Base-by-base conservation (phyloP, 2,329 filamentous ascomycete genomes). In the Exophiala sp. region DNA sequence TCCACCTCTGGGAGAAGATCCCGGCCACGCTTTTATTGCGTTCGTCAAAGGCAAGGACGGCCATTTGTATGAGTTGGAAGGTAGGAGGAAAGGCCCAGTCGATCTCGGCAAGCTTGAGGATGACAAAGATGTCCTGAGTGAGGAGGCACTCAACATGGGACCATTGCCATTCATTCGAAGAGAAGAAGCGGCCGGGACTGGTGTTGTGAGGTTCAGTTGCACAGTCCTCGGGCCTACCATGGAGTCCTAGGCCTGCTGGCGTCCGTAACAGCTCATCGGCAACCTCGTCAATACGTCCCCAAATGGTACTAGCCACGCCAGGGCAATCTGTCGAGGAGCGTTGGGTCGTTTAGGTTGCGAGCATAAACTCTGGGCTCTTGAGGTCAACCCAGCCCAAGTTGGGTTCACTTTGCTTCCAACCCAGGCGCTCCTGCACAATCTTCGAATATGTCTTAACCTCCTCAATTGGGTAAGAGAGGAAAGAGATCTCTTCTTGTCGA, bases 321-420 rank as follows among this genome's bases (percentile, higher is more conserved):
- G 40, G 14, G 33, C 49, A 12, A 32, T 12, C 24, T 45, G 42
- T 12, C 2, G 21, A 11, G 34, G 33, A 20, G 12, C 14, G 20
- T 21, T 6, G 5, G 20, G 3, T 42, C 18, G 7, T 49, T 55
- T 42, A 49, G 53, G 57, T 35, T 20, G 50, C 45, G 16, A 60
- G 54, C 6, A 71, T 50, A 41, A 65, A 68, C 40, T 73, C 69
- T 0, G 70, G 71, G 18, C 65, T 68, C 54, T 67, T 69, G 39
- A 73, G 60, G 58, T 72, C 71, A 12, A 73, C 68, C 70, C 71
- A 73, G 1, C 71, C 71, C 29, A 73, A 52, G 50, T 72, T 72
- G 14, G 70, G 71, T 50, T 73, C 70, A 32, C 66, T 68, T 50
- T 72, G 69, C 54, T 69, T 71, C 70, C 70, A 73, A 1, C 70